These are phyloP conservation scores for Candida schatavii DNA, from an alignment of 805 yeast genomes.

Conservation along the genomic window DNA sequence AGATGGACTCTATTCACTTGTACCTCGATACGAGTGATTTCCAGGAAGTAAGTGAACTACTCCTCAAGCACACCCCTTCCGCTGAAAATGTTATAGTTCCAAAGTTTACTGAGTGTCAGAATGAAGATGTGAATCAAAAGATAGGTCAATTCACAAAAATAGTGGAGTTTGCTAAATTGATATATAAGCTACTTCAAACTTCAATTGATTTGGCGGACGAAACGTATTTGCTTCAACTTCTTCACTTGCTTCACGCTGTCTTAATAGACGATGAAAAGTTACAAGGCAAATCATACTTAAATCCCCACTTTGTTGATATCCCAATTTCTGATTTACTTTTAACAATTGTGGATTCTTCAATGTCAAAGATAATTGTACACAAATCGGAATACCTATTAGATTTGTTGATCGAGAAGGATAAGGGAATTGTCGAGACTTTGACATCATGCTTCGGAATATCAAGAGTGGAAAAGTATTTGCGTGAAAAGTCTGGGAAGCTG, in stretches of 20 bases:
- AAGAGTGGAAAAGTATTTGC: conserved; percentile 48
- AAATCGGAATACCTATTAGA: conserved; percentile 62
- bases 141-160: conserved; percentile 54
- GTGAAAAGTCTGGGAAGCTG: conserved; percentile 31
- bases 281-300: conserved; percentile 38
- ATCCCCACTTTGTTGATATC: conserved; percentile 47
- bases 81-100: conserved; percentile 48
- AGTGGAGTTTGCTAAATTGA: conserved; percentile 50
- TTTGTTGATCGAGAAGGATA: conserved; percentile 46
- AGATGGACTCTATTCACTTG: conserved; percentile 62
- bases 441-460: conserved; percentile 56
- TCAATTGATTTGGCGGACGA: conserved; percentile 52
- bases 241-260: conserved; percentile 69
- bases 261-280: conserved; percentile 47
- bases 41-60: conserved; percentile 48
- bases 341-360: conserved; percentile 46
- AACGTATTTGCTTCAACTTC: conserved; percentile 53
- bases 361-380: conserved; percentile 45
- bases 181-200: conserved; percentile 55
- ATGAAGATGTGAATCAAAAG: conserved; percentile 31
- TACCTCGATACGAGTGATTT: conserved; percentile 47
- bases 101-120: conserved; percentile 25
- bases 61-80: conserved; percentile 32
- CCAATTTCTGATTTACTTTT: conserved; percentile 59
- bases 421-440: conserved; percentile 49